phyloP scores from a whole-genome alignment of 2,329 filamentous ascomycete genomes.

The Nothomitra cinnamomea region DNA sequence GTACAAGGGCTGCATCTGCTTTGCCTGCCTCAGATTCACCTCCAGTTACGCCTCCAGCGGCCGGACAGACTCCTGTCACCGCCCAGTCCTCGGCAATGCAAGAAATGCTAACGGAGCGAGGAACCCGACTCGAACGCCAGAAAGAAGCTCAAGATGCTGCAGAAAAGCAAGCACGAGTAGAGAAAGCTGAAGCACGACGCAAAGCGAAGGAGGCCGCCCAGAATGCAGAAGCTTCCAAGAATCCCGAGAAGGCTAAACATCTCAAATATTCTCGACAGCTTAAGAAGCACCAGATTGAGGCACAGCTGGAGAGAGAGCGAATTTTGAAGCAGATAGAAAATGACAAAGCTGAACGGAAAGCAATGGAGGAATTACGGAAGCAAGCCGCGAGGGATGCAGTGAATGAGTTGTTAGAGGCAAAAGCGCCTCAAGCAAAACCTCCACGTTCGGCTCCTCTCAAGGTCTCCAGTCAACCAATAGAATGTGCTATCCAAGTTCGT shows the following conservation, averaged over 20 bases:
- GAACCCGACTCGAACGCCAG: conserved; percentile 28
- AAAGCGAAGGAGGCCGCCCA: conserved; percentile 21
- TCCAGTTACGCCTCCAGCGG: conserved; percentile 3
- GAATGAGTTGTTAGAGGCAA: neutral
- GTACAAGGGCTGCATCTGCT: neutral
- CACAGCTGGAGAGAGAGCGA: conserved; percentile 49
- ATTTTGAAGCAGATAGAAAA: conserved; percentile 61
- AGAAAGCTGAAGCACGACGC: conserved; percentile 6
- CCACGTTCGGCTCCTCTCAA: neutral
- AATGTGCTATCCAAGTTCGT: conserved; percentile 56
- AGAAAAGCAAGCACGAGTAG: conserved; percentile 27
- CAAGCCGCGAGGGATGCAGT: conserved; percentile 18
- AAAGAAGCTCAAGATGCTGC: conserved; percentile 21
- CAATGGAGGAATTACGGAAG: conserved; percentile 35
- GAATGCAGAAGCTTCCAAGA: conserved; percentile 23
- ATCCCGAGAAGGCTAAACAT: conserved; percentile 17
- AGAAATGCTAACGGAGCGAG: conserved; percentile 33
- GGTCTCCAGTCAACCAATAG: conserved; percentile 10
- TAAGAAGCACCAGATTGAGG: conserved; percentile 45
- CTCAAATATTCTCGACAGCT: conserved; percentile 36
- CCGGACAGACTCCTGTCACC: neutral
- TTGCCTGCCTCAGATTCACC: neutral
- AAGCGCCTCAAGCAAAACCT: neutral
- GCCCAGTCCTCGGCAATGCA: conserved; percentile 14
- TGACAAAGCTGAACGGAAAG: conserved; percentile 52